Conservation (phyloP, 1,139 yeast species). For the Eremothecium gossypii region DNA sequence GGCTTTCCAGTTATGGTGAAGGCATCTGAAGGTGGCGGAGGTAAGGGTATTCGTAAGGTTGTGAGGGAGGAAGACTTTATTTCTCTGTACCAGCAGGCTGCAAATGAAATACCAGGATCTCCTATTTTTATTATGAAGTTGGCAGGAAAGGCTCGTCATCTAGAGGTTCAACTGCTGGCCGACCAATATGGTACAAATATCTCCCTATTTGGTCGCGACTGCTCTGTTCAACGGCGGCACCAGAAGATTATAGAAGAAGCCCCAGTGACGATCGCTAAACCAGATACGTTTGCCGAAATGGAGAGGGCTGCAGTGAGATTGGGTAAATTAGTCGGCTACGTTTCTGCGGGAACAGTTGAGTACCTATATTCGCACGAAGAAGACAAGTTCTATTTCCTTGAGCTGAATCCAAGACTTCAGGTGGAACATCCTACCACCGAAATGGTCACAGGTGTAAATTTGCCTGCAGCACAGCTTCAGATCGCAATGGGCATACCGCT, state of each 20-base stretch:
- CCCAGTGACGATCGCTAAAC: constrained; percentile 87
- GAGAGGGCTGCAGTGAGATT: constrained; percentile 95
- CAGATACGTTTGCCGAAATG: constrained; percentile 80
- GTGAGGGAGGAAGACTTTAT: constrained; percentile 66
- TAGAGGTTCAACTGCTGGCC: constrained; percentile 89
- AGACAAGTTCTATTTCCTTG: constrained; percentile 90
- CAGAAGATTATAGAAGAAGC: constrained; percentile 96
- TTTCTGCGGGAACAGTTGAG: constrained; percentile 98
- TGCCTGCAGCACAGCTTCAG: constrained; percentile 97
- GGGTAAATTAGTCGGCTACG: constrained; percentile 94
- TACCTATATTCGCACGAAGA: constrained; percentile 89
- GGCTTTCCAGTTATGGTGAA: constrained; percentile 97
- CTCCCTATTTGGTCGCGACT: constrained; percentile 89
- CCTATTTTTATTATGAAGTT: constrained; percentile 91
- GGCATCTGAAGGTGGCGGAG: constrained; percentile 99
- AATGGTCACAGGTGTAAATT: constrained; percentile 96
- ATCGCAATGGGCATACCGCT: constrained; percentile 99
- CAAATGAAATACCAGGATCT: constrained; percentile 92
- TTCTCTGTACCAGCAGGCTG: constrained; percentile 73
- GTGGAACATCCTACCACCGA: constrained; percentile 99
- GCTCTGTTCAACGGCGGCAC: constrained; percentile 96
- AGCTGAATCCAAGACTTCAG: constrained; percentile 94
- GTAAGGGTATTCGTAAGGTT: constrained; percentile 94
- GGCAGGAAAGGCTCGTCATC: constrained; percentile 92
- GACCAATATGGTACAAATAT: constrained; percentile 94